phyloP scores from a whole-genome alignment of 345 rosid genomes.

The Gossypium thurberi region DNA sequence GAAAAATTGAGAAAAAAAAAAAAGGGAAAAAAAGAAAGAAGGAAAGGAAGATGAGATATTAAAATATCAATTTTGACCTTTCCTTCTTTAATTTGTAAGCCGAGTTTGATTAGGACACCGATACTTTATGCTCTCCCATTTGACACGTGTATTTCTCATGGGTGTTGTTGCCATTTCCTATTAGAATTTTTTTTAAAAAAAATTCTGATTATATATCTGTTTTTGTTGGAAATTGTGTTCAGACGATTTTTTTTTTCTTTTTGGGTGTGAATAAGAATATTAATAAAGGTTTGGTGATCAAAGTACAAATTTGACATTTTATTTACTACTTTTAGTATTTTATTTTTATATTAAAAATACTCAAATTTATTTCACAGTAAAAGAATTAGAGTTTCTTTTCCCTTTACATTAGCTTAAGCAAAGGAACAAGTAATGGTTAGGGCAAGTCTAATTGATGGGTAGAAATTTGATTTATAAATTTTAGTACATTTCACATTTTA shows the following conservation, averaged over 20 bases:
- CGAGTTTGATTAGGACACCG: not conserved
- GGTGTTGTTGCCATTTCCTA: not conserved
- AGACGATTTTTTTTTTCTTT: not conserved
- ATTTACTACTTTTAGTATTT: not conserved
- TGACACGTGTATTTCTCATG: not conserved
- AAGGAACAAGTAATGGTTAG: too few relatives aligned
- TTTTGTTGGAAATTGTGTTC: not conserved
- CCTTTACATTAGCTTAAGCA: too few relatives aligned
- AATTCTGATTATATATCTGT: not conserved
- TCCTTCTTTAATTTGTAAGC: not conserved
- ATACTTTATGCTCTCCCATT: not conserved
- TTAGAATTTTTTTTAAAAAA: too few relatives aligned
- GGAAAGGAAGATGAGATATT: not conserved
- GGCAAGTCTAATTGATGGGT: too few relatives aligned
- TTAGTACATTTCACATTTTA: too few relatives aligned
- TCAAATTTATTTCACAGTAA: too few relatives aligned
- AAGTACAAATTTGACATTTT: not conserved
- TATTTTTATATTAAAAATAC: too few relatives aligned
- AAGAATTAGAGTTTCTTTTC: too few relatives aligned
- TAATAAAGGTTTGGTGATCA: not conserved
- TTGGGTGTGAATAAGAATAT: not conserved
- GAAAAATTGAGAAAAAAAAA: not conserved
- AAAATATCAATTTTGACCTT: slow-evolving; percentile 9
- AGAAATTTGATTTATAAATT: too few relatives aligned
- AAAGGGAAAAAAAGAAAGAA: not conserved